Evolutionary conservation across 768 basidiomycete genomes (phyloP), one percentile per base, ranked within the genome.

Genomic region (Porphyrellus cyaneotinctus): DNA sequence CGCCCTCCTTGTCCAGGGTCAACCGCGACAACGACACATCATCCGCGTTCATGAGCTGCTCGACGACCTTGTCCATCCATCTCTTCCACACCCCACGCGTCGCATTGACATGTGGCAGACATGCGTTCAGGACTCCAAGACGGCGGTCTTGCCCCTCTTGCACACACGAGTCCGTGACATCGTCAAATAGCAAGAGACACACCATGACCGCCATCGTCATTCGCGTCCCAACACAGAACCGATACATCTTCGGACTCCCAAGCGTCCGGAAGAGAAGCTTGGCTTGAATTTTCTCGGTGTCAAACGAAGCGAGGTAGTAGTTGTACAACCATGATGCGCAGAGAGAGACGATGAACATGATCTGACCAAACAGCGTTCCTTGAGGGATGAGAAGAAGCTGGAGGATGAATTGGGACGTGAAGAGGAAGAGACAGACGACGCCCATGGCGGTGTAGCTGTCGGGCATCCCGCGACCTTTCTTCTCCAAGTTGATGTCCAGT

Each of bases 311-410:
- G 13, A 72, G 57, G 42, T 59, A 65, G 18, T 57, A 60, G n/a
- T 68, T 67, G 48, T 71, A 64, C 18, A 37, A 24, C 71, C 69
- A 72, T 12, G 69, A 70, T 4, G 57, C 60, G 18, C 47, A 52
- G 36, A 71, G 56, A 5, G 66, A 64, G 42, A 51, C 6, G 24
- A 72, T 39, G 46, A 71, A 70, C 64, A 71, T 63, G 51, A 64
- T 53, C 52, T 70, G 67, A 22, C 70, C 67, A 30, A 72, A 69
- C 4, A 70, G 44, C 6, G 58, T 55, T n/a, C 62, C 65, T 30
- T 69, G 66, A 1, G 70, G 70, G 24, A 70, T 59, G 48, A 71
- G 61, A 37, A 71, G 58, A 32, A 72, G 59, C 52, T 71, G 67
- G 22, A 60, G 51, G 41, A 72, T 53, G 54, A 68, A 65, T 30